A percentile compares a stretch with the other conserved stretches of the same genome.
phyloP scores from a whole-genome alignment of 73 alveolate genomes.

The Paramecium sexaurelia region DNA sequence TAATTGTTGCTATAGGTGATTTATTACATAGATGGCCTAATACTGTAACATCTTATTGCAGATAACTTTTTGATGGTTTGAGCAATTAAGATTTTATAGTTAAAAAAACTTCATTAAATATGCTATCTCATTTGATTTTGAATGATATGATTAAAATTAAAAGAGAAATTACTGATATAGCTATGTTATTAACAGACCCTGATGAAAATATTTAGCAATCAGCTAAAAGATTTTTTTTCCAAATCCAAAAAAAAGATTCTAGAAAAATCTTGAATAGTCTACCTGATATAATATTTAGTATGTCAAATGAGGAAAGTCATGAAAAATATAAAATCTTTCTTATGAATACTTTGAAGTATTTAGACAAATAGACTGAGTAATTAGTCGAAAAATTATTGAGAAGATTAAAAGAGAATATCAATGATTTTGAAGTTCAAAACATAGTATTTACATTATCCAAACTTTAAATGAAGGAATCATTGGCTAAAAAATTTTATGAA shows the following conservation, averaged over 20 bases:
- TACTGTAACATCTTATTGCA: neutral
- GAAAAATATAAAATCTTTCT: neutral
- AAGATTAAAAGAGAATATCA: neutral
- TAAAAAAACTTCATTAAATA: constrained; percentile 39
- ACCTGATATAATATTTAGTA: constrained; percentile 36
- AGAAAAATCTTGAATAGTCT: constrained; percentile 34
- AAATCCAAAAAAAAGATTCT: constrained; percentile 42
- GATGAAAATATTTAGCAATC: constrained; percentile 30
- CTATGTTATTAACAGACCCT: constrained; percentile 42
- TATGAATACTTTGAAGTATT: neutral
- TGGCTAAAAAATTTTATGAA: neutral
- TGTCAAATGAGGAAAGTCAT: neutral
- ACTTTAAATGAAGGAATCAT: neutral
- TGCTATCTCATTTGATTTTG: constrained; percentile 45
- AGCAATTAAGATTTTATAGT: constrained; percentile 33
- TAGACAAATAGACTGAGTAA: neutral
- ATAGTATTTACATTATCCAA: neutral
- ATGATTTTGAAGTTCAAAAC: neutral
- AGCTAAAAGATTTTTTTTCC: constrained; percentile 8
- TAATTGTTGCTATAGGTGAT: constrained; percentile 55
- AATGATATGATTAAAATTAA: constrained; percentile 63
- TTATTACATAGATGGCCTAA: constrained; percentile 56
- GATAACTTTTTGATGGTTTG: neutral
- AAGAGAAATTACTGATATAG: constrained; percentile 34
- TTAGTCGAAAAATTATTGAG: neutral